Evolutionary conservation across 306 rosid genomes (phyloP).

Genomic region (Corylus heterophylla): DNA sequence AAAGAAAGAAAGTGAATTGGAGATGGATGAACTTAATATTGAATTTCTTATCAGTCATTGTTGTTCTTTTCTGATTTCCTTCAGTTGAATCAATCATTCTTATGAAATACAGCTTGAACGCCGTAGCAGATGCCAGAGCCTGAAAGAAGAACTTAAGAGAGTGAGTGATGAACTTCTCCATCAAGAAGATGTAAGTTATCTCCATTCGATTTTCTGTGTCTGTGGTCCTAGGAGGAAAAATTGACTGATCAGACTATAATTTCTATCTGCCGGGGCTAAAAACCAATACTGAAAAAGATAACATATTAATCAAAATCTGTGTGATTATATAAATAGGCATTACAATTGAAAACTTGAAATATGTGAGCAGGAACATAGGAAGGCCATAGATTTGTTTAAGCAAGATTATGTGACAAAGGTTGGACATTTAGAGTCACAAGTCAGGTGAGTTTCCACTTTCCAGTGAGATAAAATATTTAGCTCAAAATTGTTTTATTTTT

Average conservation of each 20-base stretch:
- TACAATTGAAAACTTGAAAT: slow-evolving; percentile 2
- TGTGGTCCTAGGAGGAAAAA: slow-evolving; percentile 4
- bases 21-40: background rate
- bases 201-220: background rate
- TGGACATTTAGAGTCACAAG: slow-evolving; percentile 49
- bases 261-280: background rate
- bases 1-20: no score
- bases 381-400: slow-evolving; percentile 48
- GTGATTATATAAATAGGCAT: background rate
- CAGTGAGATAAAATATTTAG: background rate
- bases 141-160: slow-evolving; percentile 58
- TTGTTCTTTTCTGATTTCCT: background rate
- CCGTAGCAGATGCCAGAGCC: slow-evolving; percentile 45
- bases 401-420: slow-evolving; percentile 49
- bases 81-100: background rate
- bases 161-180: slow-evolving; percentile 32
- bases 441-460: slow-evolving; percentile 55
- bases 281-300: background rate
- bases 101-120: slow-evolving; percentile 52
- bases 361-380: slow-evolving; percentile 44
- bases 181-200: slow-evolving; percentile 49
- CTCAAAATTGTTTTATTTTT: slow-evolving; percentile 9
- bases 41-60: background rate
- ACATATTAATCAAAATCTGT: background rate
- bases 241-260: background rate